A percentile compares a stretch with the other conserved stretches of the same genome.
Evolutionary conservation across 768 basidiomycete genomes (phyloP).

Genomic region (Xerocomellus chrysenteron): DNA sequence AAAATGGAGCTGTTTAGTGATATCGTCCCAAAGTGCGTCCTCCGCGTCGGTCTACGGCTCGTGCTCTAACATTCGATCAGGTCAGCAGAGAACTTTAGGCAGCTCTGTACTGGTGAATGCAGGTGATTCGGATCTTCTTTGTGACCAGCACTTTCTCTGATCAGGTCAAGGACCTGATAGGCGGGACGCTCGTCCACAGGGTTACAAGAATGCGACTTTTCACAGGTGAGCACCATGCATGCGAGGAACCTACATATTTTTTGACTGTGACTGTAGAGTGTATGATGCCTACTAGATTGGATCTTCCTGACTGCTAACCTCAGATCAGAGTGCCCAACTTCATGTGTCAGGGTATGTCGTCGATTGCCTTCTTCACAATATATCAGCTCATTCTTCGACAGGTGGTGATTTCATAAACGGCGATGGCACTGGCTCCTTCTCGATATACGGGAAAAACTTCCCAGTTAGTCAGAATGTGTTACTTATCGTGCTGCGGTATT

Average conservation of each 20-base stretch:
- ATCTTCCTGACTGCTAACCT: constrained; percentile 4
- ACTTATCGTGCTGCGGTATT: not conserved
- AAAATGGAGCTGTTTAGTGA: constrained; percentile 99
- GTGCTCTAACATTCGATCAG: constrained; percentile 39
- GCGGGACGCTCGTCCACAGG: constrained; percentile 76
- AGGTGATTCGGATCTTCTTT: constrained; percentile 47
- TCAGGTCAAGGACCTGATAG: constrained; percentile 19
- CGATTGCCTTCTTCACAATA: not conserved
- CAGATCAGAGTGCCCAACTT: constrained; percentile 76
- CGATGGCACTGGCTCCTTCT: constrained; percentile 94
- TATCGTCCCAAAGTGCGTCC: constrained; percentile 84
- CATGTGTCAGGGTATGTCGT: constrained; percentile 82
- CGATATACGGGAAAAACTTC: constrained; percentile 96
- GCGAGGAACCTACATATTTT: constrained; percentile 1
- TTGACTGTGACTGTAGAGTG: constrained; percentile 54
- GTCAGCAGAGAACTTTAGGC: constrained; percentile 97
- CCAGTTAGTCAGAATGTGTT: constrained; percentile 49
- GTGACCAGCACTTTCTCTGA: not conserved
- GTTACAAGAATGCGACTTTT: constrained; percentile 89
- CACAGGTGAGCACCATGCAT: constrained; percentile 62
- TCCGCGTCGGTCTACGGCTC: not conserved
- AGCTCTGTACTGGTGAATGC: constrained; percentile 96
- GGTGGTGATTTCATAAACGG: constrained; percentile 94
- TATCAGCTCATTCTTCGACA: constrained; percentile 26
- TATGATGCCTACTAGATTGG: constrained; percentile 35